Conservation (phyloP, 2,329 filamentous ascomycete species). For the Tolypocladium ophioglossoides region DNA sequence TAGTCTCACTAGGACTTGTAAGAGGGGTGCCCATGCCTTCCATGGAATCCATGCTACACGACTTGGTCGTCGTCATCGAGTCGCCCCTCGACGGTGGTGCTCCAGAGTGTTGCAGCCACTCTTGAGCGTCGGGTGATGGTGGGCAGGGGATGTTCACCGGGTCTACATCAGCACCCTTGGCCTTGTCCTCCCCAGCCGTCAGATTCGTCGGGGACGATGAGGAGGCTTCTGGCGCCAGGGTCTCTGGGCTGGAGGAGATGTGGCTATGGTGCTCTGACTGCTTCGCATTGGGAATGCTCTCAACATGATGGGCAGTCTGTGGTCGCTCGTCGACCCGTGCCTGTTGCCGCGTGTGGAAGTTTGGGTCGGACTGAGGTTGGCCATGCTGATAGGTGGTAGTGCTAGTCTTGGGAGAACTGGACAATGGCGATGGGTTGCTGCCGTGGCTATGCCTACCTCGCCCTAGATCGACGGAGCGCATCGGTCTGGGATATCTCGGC, state of each 20-base stretch:
- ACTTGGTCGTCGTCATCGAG: constrained; percentile 34
- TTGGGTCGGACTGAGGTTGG: constrained; percentile 34
- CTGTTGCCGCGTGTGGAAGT: constrained; percentile 22
- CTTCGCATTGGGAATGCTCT: constrained; percentile 12
- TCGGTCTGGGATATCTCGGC: constrained; percentile 34
- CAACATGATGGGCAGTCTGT: constrained; percentile 33
- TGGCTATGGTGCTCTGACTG: background rate
- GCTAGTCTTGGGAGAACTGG: constrained; percentile 23
- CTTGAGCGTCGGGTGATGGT: constrained; percentile 34
- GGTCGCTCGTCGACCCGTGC: constrained; percentile 31
- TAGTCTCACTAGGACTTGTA: constrained; percentile 43
- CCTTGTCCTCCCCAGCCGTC: background rate
- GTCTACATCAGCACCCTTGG: constrained; percentile 7
- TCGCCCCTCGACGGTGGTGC: constrained; percentile 28
- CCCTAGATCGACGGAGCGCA: constrained; percentile 32
- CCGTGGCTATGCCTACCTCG: constrained; percentile 16
- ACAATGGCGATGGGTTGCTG: constrained; percentile 26
- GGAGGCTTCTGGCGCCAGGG: background rate
- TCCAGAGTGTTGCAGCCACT: constrained; percentile 17
- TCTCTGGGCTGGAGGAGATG: background rate
- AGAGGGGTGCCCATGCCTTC: constrained; percentile 37
- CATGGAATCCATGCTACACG: constrained; percentile 42
- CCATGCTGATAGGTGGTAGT: constrained; percentile 28
- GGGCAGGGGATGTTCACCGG: constrained; percentile 27
- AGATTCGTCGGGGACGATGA: background rate